Evolutionary conservation across 768 basidiomycete species (phyloP).

Genomic region (Agrocybe pediades): DNA sequence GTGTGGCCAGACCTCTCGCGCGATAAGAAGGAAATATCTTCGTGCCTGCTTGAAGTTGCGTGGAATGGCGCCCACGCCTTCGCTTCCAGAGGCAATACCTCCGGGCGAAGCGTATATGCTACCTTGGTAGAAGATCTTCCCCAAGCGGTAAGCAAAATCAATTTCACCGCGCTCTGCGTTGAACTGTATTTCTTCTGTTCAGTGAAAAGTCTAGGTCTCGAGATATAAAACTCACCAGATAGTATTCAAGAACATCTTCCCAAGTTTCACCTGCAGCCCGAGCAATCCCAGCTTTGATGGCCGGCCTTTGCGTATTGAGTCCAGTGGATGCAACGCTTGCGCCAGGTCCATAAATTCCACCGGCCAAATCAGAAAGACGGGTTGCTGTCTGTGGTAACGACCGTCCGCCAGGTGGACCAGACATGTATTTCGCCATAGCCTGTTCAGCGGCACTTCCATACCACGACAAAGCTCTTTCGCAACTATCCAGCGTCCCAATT

Average conservation of each 20-base stretch:
- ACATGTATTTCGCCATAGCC: constrained; percentile 79
- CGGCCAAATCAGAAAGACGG: constrained; percentile 84
- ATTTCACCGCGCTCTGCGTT: constrained; percentile 92
- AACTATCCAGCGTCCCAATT: constrained; percentile 88
- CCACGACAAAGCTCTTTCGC: constrained; percentile 81
- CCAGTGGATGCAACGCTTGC: constrained; percentile 94
- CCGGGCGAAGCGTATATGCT: constrained; percentile 82
- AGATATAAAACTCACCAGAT: constrained; percentile 54
- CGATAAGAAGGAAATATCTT: constrained; percentile 84
- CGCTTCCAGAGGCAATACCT: constrained; percentile 84
- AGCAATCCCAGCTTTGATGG: constrained; percentile 82
- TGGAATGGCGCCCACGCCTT: constrained; percentile 89
- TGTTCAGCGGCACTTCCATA: constrained; percentile 90
- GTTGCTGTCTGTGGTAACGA: constrained; percentile 83
- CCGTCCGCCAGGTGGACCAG: constrained; percentile 90
- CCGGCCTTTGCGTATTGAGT: constrained; percentile 65
- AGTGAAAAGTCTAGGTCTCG: constrained; percentile 1
- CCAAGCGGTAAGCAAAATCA: constrained; percentile 88
- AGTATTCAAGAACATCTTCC: constrained; percentile 92
- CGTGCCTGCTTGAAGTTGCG: constrained; percentile 77
- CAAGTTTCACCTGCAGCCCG: constrained; percentile 91
- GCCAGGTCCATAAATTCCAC: constrained; percentile 94
- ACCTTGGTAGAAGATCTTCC: constrained; percentile 96
- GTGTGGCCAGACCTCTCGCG: constrained; percentile 85
- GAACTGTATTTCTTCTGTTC: constrained; percentile 56